Conservation (phyloP, 352 stramenopile species). For the Globisporangium orthogonon region DNA sequence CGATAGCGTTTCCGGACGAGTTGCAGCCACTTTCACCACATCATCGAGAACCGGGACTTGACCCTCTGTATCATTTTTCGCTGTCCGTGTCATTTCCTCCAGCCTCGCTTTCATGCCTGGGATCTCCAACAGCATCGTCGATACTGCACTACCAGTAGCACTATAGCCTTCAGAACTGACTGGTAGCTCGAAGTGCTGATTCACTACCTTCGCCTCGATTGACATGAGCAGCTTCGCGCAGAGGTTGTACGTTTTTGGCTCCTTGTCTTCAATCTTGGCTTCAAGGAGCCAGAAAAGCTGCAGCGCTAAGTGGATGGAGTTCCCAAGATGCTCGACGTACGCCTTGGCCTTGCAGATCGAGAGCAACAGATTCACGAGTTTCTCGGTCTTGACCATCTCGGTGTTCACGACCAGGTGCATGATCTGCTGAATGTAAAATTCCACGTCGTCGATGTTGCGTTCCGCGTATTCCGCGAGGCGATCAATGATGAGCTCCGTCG, state of each 20-base stretch:
- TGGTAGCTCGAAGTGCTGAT: conserved; percentile 66
- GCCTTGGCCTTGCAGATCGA: conserved; percentile 74
- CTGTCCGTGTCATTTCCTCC: conserved; percentile 17
- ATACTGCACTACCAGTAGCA: conserved; percentile 20
- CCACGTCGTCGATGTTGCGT: conserved; percentile 66
- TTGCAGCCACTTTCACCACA: conserved; percentile 3
- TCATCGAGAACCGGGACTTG: conserved; percentile 1
- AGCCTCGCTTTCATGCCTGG: conserved; percentile 49
- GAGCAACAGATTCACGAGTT: conserved; percentile 61
- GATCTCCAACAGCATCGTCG: conserved; percentile 42
- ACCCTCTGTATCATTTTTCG: conserved; percentile 7
- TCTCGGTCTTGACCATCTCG: conserved; percentile 53
- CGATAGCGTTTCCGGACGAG: conserved; percentile 7
- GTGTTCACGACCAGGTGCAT: conserved; percentile 66
- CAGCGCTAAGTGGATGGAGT: conserved; percentile 74
- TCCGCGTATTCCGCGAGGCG: conserved; percentile 56
- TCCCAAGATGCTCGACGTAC: conserved; percentile 74
- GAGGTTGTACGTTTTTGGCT: conserved; percentile 68
- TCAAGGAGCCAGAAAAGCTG: conserved; percentile 74
- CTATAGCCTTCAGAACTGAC: conserved; percentile 11
- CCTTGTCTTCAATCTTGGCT: conserved; percentile 66
- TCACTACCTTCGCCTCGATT: conserved; percentile 78
- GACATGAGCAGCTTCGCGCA: conserved; percentile 78
- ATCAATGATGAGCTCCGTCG: conserved; percentile 60
- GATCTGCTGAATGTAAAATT: conserved; percentile 82